Evolutionary conservation across 2,329 filamentous ascomycete species (phyloP), one percentile per base, ranked within the genome.

Genomic region (Ilyonectria mors-panacis): DNA sequence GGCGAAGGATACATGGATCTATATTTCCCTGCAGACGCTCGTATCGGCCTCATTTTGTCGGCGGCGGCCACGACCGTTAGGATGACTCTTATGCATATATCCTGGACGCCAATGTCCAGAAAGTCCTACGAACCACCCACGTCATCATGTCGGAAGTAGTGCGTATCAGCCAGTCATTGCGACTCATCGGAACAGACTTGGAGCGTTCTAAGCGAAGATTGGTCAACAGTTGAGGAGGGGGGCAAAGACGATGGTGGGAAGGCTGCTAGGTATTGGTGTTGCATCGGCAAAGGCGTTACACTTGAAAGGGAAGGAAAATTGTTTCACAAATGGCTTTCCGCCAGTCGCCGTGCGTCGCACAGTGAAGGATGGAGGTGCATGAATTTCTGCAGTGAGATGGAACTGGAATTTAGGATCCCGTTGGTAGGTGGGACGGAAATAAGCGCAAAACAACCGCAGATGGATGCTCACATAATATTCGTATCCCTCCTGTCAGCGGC

Each of bases 401-500:
- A 23, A 21, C 12, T 17, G 5, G 42, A n/a, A 44, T 23, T 47
- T 19, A 10, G 23, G n/a, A 28, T 50, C 47, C 15, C 21, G 7
- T 50, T 17, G 17, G 45, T 48, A 21, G 45, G 15, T 48, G 45
- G 45, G 15, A 48, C 21, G 21, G 45, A 28, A 30, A 30, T 33
- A 51, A 30, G 47, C 47, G 47, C 47, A 30, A 51, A 51, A 51
- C 47, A 51, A 51, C 7, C 47, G 39, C n/a, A 8, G 5, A n/a
- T 26, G n/a, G n/a, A 4, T 12, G 39, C 47, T 50, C 47, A 50
- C 47, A 28, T 50, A 50, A 50, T 50, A 50, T 50, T 50, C 47
- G 47, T 50, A 50, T 50, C 13, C 13, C 28, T 50, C 15, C 39
- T 6, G 47, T 28, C 23, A n/a, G 47, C 26, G 21, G 44, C 19